These are phyloP conservation scores for Blastomyces percursus DNA, from an alignment of 2,329 filamentous ascomycete species.

Conservation along the genomic window DNA sequence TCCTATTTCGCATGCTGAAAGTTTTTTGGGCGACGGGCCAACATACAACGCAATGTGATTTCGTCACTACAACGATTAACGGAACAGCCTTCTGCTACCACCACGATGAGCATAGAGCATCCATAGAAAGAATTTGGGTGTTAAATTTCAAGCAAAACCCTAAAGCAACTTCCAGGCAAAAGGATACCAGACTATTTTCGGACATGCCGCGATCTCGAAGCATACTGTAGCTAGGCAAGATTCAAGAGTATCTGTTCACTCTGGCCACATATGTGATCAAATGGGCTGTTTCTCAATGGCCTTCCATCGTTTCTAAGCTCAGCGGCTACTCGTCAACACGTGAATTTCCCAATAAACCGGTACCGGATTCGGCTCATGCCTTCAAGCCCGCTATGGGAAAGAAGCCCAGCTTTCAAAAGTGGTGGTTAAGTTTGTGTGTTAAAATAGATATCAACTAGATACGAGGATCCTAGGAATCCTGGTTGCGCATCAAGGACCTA, in stretches of 20 bases:
- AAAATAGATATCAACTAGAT: neutral
- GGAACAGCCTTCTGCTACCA: neutral
- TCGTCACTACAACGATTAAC: neutral
- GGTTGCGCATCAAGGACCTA: neutral
- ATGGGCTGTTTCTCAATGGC: neutral
- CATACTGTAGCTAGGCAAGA: neutral
- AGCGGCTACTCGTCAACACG: neutral
- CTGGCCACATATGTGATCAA: neutral
- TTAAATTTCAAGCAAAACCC: neutral
- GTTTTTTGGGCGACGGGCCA: neutral
- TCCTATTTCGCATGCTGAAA: neutral
- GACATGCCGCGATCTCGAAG: neutral
- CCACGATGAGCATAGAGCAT: neutral
- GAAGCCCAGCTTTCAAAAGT: neutral
- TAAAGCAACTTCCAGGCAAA: neutral
- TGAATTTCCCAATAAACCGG: neutral
- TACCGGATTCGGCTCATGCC: neutral
- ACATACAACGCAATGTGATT: neutral
- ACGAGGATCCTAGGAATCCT: neutral
- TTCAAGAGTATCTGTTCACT: neutral
- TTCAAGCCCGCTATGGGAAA: neutral
- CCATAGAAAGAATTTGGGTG: neutral
- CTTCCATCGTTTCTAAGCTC: neutral
- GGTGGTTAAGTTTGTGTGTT: neutral
- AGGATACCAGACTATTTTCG: neutral